These are phyloP conservation scores for Scheffersomyces segobiensis DNA, from an alignment of 1,139 yeast genomes.

Conservation along the genomic window DNA sequence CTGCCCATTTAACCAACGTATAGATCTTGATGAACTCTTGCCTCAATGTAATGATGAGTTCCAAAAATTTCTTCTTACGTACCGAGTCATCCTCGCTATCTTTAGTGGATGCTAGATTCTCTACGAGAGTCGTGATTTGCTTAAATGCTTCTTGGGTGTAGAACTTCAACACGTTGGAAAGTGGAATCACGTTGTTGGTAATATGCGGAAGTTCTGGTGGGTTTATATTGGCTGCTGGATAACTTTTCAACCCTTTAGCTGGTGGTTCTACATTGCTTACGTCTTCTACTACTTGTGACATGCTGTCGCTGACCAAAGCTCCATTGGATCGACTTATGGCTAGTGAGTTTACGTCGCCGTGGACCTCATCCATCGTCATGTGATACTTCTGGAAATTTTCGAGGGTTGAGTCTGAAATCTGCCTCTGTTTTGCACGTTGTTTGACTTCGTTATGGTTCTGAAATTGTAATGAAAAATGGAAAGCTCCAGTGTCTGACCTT, in stretches of 20 bases:
- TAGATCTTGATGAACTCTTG: conserved; percentile 82
- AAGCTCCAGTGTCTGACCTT: conserved; percentile 17
- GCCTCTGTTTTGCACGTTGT: not conserved
- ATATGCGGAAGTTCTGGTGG: conserved; percentile 70
- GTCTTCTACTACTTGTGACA: not conserved
- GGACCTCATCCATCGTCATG: not conserved
- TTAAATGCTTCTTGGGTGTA: conserved; percentile 65
- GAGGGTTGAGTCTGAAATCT: not conserved
- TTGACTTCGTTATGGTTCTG: not conserved
- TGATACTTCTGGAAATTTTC: not conserved
- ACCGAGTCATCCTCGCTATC: conserved; percentile 52
- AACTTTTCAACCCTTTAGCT: not conserved
- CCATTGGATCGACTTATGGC: not conserved
- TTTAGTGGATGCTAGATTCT: conserved; percentile 45
- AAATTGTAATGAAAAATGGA: not conserved
- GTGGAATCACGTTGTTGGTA: conserved; percentile 66
- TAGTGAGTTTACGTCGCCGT: not conserved
- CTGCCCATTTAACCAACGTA: conserved; percentile 86
- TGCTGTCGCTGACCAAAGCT: not conserved
- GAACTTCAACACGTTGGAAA: conserved; percentile 57
- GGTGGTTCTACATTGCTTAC: not conserved
- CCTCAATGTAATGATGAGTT: conserved; percentile 66
- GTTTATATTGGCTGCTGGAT: not conserved
- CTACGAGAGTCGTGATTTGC: conserved; percentile 62
- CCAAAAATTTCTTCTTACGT: conserved; percentile 68